Base-by-base conservation (phyloP, 129 eudicot genomes). In the Apium graveolens region DNA sequence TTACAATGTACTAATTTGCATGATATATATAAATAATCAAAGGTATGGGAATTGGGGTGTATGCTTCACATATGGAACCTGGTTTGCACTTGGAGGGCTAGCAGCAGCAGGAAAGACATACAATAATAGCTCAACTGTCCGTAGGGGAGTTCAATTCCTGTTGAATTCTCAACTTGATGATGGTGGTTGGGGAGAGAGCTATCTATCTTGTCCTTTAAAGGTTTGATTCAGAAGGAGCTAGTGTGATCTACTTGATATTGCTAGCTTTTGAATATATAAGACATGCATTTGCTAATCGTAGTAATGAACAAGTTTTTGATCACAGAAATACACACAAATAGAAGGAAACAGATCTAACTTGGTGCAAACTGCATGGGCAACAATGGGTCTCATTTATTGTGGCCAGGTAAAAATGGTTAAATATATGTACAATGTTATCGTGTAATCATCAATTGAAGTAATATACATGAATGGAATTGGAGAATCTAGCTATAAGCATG, bases 141-240 rank as follows among this genome's bases (percentile, higher is more conserved):
- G 75, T 20, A 39, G 18, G 24, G 48, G 75, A 10, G 75, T 71
- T 24, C 34, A 71, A 9, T 71, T 71, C n/a, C 48, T 71, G 5
- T 39, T 71, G 2, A 39, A 39, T 24, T 71, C 75, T 24, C 75
- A 71, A 39, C 31, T 71, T 24, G 7, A 21, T 71, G 75, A 71
- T 71, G 75, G 75, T 10, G 75, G 75, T 5, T 71, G 75, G 75
- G 75, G 75, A 20, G 75, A 71, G 39, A 71, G 75, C 75, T 71
- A 71, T 71, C 49, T 71, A 7, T 71, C 75, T 4, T 71, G 75
- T 39, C 75, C 48, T 21, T 18, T 18, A 1, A 39, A 71, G 75
- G 75, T 71, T 32, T 62, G 11, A 10, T 10, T 31, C 21, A 34
- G 7, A 7, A 7, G 27, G 2, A 55, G 65, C 24, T 55, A n/a